These are phyloP conservation scores for Calophaca sinica DNA, from an alignment of 306 rosid genomes.

Conservation along the genomic window DNA sequence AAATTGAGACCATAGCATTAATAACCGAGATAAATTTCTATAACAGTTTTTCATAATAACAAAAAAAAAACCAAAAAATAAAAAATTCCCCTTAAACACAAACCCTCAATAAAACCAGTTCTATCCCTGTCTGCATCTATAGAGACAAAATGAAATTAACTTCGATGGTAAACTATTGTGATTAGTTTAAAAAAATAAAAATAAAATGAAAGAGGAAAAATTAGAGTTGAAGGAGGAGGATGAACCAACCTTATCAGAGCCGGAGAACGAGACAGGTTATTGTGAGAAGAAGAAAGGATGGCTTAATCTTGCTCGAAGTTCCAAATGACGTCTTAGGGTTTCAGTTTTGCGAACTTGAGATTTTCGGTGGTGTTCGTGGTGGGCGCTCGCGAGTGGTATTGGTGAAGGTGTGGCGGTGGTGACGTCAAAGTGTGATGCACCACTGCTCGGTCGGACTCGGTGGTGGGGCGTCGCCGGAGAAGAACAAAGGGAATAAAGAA, in stretches of 20 bases:
- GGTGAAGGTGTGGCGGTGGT: too few relatives aligned
- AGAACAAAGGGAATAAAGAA: too few relatives aligned
- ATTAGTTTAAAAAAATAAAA: not conserved
- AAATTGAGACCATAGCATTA: not conserved
- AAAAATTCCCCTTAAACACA: not conserved
- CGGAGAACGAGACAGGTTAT: too few relatives aligned
- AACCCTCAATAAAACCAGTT: slow-evolving; percentile 20
- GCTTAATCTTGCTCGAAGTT: too few relatives aligned
- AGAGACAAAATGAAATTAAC: slow-evolving; percentile 1
- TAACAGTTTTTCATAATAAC: not conserved
- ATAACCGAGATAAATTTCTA: not conserved
- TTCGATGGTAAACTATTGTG: not conserved
- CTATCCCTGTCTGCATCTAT: not conserved
- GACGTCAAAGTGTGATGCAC: too few relatives aligned
- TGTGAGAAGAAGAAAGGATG: too few relatives aligned
- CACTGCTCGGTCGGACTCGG: too few relatives aligned
- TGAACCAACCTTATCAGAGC: slow-evolving; percentile 91
- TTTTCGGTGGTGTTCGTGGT: too few relatives aligned
- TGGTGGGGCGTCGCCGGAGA: too few relatives aligned
- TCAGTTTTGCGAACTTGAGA: too few relatives aligned
- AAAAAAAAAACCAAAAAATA: not conserved
- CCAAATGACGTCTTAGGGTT: too few relatives aligned
- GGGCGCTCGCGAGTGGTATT: too few relatives aligned
- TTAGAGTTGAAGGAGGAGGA: not conserved
- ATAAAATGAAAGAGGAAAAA: not conserved